Evolutionary conservation across 2,329 filamentous ascomycete genomes (phyloP), one percentile per base, ranked within the genome.

Genomic region (Monilinia vaccinii-corymbosi): DNA sequence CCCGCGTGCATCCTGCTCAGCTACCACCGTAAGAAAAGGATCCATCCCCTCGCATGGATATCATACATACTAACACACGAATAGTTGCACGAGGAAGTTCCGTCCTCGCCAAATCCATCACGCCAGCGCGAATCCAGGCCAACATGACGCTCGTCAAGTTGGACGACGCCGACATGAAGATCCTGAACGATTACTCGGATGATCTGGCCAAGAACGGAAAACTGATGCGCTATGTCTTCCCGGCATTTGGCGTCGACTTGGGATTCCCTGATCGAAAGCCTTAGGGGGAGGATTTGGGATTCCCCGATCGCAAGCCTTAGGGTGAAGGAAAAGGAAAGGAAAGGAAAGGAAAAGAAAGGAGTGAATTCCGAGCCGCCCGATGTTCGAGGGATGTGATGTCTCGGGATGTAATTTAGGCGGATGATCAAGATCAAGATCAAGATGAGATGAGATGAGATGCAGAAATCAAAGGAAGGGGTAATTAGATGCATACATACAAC

Each of bases 41-140:
- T n/a, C n/a, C n/a, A n/a, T n/a, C n/a, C n/a, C n/a, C n/a, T n/a
- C n/a, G n/a, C n/a, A n/a, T n/a, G n/a, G n/a, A n/a, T n/a, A n/a
- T 21, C 11, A 44, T 2, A 13, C 13, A 45, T 50, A 14, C 55
- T 58, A 50, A 58, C n/a, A 40, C 16, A 42, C n/a, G 42, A 31
- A 31, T 45, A 88, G 86, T 89, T 50, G 80, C 84, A 57, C 81
- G 85, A 62, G 86, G 86, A 66, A 81, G 78, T 70, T 88, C 85
- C 8, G 88, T 91, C 21, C 78, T 91, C 32, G 81, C 88, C 68
- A 91, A 91, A 74, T 89, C 86, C 0, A 84, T 88, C 44, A 88
- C 81, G 8, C 80, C 81, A 16, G 78, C 79, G 51, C 81, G 87
- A 66, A 90, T 91, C 73, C 81, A 85, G 70, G 79, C 85, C 68